Base-by-base conservation (phyloP, 2,329 filamentous ascomycete species). In the Aureobasidium uvarum region DNA sequence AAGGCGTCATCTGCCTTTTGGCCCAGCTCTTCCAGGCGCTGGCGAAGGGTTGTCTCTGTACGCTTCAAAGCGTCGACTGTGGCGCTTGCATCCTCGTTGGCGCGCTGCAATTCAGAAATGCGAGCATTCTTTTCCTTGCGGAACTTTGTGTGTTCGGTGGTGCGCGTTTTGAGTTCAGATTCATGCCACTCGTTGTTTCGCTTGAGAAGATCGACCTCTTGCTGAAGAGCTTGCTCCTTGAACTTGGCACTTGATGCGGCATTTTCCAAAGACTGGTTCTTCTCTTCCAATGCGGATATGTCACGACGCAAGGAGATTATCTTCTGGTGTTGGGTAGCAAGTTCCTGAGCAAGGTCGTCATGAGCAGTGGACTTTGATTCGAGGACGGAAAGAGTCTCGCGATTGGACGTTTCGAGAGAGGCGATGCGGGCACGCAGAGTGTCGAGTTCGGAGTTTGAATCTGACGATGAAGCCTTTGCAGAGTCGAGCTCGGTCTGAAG, bases 111-210 rank as follows among this genome's bases (percentile, higher is more conserved):
- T 72, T 96, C 91, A 10, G 92, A 86, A 71, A 98, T 91, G 45
- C 91, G 89, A 1, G 92, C 89, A 68, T 91, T 91, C 82, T 97
- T 98, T 75, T 99, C 95, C 74, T 96, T 98, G 68, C 95, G 87
- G 77, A 90, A 94, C 73, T 93, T 96, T 70, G 94, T 85, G 55
- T 92, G 87, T 74, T 99, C 95, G 10, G 88, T 86, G 68, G 86
- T 89, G 79, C 96, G 96, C 0, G 91, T 93, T 80, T 96, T 94
- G 25, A 98, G 84, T 76, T 99, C 95, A 48, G 84, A 87, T 73
- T 97, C 92, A 65, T 95, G 89, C 90, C 92, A 99, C 71, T 98
- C 94, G 69, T 91, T 91, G 79, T 92, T 96, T 72, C 89, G 90
- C 75, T 92, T 92, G 20, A 94, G 86, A 65, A 96, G 83, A 48